Percentiles rank a stretch among this genome's conserved stretches.
Conservation (phyloP, 108 stramenopile genomes). For the Skeletonema potamos region DNA sequence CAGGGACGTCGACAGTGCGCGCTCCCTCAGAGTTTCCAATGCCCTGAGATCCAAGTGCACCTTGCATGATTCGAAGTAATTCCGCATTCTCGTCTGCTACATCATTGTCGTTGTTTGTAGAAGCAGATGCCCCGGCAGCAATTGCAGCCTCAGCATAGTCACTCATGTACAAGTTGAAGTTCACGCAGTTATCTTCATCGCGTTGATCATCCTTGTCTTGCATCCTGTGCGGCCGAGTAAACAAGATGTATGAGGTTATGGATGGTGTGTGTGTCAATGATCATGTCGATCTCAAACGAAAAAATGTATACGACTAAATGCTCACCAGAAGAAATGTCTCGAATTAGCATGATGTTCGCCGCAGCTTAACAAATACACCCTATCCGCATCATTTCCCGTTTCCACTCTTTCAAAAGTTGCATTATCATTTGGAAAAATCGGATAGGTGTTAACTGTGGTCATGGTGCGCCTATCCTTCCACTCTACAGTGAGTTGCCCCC, state of each 20-base stretch:
- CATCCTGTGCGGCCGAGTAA: constrained; percentile 52
- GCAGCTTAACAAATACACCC: constrained; percentile 52
- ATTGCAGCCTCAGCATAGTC: constrained; percentile 43
- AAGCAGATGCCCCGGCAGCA: constrained; percentile 20
- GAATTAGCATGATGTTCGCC: constrained; percentile 12
- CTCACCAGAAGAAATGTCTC: constrained; percentile 60
- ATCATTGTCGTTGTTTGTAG: constrained; percentile 2
- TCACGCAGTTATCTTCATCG: constrained; percentile 59
- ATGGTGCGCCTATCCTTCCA: constrained; percentile 81
- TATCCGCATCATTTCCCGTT: constrained; percentile 45
- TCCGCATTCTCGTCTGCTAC: constrained; percentile 20
- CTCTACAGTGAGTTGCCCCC: constrained; percentile 52
- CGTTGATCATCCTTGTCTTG: constrained; percentile 58
- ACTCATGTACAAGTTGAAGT: constrained; percentile 69
- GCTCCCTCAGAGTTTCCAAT: constrained; percentile 11
- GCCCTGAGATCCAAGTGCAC: constrained; percentile 26
- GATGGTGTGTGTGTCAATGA: neutral
- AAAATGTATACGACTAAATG: neutral
- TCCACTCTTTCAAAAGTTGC: constrained; percentile 57
- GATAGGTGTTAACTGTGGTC: constrained; percentile 52
- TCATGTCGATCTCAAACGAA: neutral
- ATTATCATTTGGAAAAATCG: constrained; percentile 28
- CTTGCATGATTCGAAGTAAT: constrained; percentile 41
- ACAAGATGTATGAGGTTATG: neutral
- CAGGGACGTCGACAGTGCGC: constrained; percentile 23